A percentile compares a stretch with the other conserved stretches of the same genome.
Evolutionary conservation across 208 protist species (phyloP).

Genomic region (Wallacemonas rigidus): DNA sequence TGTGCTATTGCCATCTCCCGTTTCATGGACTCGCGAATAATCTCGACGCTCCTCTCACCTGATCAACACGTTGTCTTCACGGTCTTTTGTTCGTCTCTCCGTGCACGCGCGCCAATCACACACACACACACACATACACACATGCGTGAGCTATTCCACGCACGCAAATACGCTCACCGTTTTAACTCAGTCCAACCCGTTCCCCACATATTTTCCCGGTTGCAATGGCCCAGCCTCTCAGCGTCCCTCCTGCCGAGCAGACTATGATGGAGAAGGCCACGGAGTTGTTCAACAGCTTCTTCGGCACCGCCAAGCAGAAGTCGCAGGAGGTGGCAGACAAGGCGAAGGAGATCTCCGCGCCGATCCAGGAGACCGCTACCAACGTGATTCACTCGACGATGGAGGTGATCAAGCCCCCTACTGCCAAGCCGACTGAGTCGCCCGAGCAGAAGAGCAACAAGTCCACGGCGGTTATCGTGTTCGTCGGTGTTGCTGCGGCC

Average conservation of each 20-base stretch:
- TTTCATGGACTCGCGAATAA: too few relatives aligned
- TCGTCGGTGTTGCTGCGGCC: constrained; percentile 25
- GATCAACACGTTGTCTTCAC: too few relatives aligned
- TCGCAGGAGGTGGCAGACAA: constrained; percentile 8
- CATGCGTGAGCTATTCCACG: too few relatives aligned
- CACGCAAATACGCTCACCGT: too few relatives aligned
- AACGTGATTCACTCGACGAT: constrained; percentile 10
- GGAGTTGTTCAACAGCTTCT: constrained; percentile 15
- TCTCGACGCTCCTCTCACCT: too few relatives aligned
- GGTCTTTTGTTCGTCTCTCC: too few relatives aligned
- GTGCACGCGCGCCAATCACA: too few relatives aligned
- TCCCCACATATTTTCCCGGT: too few relatives aligned
- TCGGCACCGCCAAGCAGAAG: constrained; percentile 13
- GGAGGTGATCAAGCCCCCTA: constrained; percentile 13
- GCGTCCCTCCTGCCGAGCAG: not conserved
- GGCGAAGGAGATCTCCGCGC: constrained; percentile 25
- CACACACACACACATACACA: too few relatives aligned
- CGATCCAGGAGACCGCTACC: constrained; percentile 19
- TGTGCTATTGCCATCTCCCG: too few relatives aligned
- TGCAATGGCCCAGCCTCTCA: constrained; percentile 4
- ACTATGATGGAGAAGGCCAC: constrained; percentile 15
- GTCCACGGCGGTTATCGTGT: constrained; percentile 13
- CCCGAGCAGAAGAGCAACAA: constrained; percentile 2
- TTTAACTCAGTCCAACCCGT: too few relatives aligned
- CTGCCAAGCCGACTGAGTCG: constrained; percentile 15